These are phyloP conservation scores for Aschersonia sp. DNA, from an alignment of 2,329 filamentous ascomycete genomes.

Conservation along the genomic window DNA sequence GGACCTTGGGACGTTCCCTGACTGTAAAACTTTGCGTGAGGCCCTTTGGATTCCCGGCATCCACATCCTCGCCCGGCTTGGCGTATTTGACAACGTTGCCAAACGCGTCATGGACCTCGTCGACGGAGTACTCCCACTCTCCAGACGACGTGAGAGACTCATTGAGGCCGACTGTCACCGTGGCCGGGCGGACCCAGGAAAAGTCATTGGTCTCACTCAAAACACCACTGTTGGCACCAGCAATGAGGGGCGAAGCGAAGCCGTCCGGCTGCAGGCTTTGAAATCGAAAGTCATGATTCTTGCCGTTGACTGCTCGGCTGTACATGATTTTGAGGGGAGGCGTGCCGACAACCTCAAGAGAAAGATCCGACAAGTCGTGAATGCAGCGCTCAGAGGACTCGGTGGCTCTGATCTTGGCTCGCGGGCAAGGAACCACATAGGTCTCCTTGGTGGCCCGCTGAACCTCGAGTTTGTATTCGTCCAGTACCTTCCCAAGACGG, in stretches of 20 bases:
- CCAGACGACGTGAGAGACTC: constrained; percentile 73
- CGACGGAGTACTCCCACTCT: constrained; percentile 77
- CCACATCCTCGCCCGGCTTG: constrained; percentile 49
- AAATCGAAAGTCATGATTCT: constrained; percentile 73
- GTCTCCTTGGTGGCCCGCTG: constrained; percentile 63
- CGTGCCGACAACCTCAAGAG: constrained; percentile 72
- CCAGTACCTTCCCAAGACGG: constrained; percentile 67
- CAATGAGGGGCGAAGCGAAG: constrained; percentile 62
- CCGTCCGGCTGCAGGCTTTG: constrained; percentile 89
- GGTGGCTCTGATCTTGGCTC: constrained; percentile 54
- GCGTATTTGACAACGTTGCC: constrained; percentile 75
- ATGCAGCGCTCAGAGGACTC: constrained; percentile 57
- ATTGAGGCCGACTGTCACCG: constrained; percentile 69
- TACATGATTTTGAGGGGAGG: constrained; percentile 89
- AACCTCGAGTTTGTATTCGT: constrained; percentile 88
- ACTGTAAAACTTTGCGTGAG: constrained; percentile 70
- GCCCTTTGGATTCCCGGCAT: constrained; percentile 44
- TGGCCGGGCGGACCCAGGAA: constrained; percentile 66
- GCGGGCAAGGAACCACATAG: constrained; percentile 75
- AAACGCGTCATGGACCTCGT: constrained; percentile 82
- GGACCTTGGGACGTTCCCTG: constrained; percentile 67
- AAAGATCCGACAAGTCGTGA: constrained; percentile 75
- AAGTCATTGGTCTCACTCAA: constrained; percentile 51
- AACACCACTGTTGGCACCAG: constrained; percentile 43
- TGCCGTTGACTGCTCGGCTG: constrained; percentile 71